Evolutionary conservation across 2,329 filamentous ascomycete species (phyloP).

Genomic region (Aspergillus amoenus): DNA sequence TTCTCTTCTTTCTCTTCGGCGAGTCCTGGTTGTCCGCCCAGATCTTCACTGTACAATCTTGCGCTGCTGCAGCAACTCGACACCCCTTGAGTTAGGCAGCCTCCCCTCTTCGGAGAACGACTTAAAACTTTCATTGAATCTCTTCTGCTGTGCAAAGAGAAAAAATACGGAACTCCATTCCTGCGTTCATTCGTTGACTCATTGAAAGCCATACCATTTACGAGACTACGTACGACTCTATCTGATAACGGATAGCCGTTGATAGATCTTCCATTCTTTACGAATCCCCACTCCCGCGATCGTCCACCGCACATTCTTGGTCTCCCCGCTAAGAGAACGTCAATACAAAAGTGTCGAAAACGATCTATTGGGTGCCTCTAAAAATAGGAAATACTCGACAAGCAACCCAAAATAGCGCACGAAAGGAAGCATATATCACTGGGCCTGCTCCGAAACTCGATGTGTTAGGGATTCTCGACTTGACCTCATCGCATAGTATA

Average conservation of each 20-base stretch:
- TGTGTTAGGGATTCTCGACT: conserved; percentile 1
- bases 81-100: conserved; percentile 26
- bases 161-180: conserved; percentile 17
- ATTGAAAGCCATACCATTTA: conserved; percentile 1
- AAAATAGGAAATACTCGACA: conserved; percentile 17
- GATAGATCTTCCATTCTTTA: conserved; percentile 34
- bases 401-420: conserved; percentile 4
- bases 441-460: conserved; percentile 1
- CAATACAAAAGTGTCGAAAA: conserved; percentile 13
- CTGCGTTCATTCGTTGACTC: conserved; percentile 4
- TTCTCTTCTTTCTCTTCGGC: conserved; percentile 17
- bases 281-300: conserved; percentile 25
- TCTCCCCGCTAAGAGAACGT: conserved; percentile 12
- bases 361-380: conserved; percentile 11
- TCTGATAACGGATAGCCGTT: conserved; percentile 31
- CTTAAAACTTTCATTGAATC: conserved; percentile 5
- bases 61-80: conserved; percentile 19
- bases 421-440: conserved; percentile 10
- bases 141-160: conserved; percentile 33
- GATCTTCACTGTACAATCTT: conserved; percentile 25
- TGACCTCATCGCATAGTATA: background rate
- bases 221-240: conserved; percentile 4
- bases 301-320: conserved; percentile 27
- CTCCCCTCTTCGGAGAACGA: conserved; percentile 13
- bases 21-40: conserved; percentile 43